phyloP scores from a whole-genome alignment of 2,329 filamentous ascomycete genomes.

The Colletotrichum sp. region DNA sequence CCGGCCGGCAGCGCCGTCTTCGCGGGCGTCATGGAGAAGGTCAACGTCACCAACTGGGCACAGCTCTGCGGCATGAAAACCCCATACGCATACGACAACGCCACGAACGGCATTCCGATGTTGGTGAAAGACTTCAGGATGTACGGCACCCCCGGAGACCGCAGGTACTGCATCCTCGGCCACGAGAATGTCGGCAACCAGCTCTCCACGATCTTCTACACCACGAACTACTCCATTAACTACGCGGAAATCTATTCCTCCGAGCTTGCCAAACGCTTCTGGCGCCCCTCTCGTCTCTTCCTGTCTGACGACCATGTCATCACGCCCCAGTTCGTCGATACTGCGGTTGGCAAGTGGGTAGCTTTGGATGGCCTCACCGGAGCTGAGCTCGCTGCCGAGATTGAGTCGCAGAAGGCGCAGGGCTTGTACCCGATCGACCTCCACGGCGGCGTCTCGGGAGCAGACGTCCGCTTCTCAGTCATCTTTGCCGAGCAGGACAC shows the following conservation, averaged over 20 bases:
- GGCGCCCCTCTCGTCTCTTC: conserved; percentile 16
- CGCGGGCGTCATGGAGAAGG: conserved; percentile 22
- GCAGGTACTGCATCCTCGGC: conserved; percentile 13
- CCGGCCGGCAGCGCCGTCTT: conserved; percentile 8
- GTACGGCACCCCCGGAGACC: conserved; percentile 11
- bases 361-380: neutral
- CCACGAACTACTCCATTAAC: neutral
- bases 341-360: conserved; percentile 16
- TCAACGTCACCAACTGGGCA: conserved; percentile 2
- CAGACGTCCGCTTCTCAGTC: conserved; percentile 6
- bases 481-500: conserved; percentile 19
- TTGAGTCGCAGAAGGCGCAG: neutral
- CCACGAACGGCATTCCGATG: neutral
- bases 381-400: neutral
- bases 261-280: conserved; percentile 19
- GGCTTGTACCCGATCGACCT: conserved; percentile 20
- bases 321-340: conserved; percentile 17
- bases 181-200: conserved; percentile 18
- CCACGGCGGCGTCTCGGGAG: conserved; percentile 5
- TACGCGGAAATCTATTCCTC: neutral
- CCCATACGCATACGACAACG: neutral
- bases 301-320: conserved; percentile 15
- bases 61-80: conserved; percentile 8
- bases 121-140: conserved; percentile 10
- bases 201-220: conserved; percentile 9